Evolutionary conservation across 1,284 basidiomycete genomes (phyloP).

Genomic region (Ceratobasidium sp.): DNA sequence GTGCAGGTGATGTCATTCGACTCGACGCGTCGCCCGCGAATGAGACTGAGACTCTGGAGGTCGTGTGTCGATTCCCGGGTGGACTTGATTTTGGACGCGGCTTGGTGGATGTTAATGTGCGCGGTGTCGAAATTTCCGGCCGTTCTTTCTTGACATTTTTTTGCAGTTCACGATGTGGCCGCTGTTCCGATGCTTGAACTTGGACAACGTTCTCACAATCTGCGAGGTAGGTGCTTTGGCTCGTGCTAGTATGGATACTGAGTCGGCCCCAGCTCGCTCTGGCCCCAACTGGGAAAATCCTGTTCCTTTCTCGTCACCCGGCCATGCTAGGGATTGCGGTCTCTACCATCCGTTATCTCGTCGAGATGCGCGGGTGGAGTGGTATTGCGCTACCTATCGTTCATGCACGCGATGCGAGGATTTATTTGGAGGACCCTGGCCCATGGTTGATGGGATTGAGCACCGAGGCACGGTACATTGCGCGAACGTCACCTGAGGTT

Average conservation of each 20-base stretch:
- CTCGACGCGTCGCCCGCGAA: conserved; percentile 64
- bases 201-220: conserved; percentile 92
- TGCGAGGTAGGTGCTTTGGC: conserved; percentile 71
- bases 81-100: conserved; percentile 84
- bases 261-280: conserved; percentile 72
- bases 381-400: conserved; percentile 85
- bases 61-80: conserved; percentile 83
- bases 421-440: conserved; percentile 80
- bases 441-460: conserved; percentile 93
- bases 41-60: conserved; percentile 72
- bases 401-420: conserved; percentile 87
- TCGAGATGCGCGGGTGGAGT: conserved; percentile 93
- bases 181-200: conserved; percentile 89
- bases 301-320: conserved; percentile 90
- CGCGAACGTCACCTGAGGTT: conserved; percentile 78
- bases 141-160: conserved; percentile 16
- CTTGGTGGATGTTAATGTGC: conserved; percentile 76
- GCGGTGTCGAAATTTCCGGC: conserved; percentile 19
- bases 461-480: conserved; percentile 82
- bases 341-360: conserved; percentile 86
- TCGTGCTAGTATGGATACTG: not conserved
- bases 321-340: conserved; percentile 92
- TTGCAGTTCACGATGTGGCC: conserved; percentile 90
- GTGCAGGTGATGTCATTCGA: conserved; percentile 82
- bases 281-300: conserved; percentile 87